Evolutionary conservation across 2,329 filamentous ascomycete species (phyloP), one percentile per base, ranked within the genome.

Genomic region (Fusarium clavum): DNA sequence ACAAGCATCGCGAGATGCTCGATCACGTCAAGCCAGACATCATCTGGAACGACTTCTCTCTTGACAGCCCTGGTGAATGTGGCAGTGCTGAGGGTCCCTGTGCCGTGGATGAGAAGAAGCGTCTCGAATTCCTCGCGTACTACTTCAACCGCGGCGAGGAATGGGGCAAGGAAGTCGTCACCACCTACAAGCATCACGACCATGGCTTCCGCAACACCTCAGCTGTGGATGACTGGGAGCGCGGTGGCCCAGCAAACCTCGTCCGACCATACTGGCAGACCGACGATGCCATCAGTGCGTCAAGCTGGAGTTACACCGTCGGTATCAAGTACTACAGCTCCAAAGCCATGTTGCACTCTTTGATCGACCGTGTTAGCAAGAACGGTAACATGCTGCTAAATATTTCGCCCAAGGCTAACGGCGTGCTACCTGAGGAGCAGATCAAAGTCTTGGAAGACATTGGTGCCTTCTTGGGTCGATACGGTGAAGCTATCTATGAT

Each of bases 261-360:
- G 63, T 55, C 0, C 61, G 61, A 0, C 61, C 61, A 3, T 64
- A 64, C 14, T 64, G 60, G 61, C 16, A 64, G 30, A 64, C 61
- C 1, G 61, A 64, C 2, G 61, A 64, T 1, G 61, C 61, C 1
- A 58, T 64, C 25, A 64, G 61, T 8, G 60, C 60, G 16, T 64
- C 61, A 0, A 64, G 61, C 25, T 64, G 61, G 61, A 64, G 60
- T 12, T 64, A 64, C 8, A 64, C 61, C 1, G 45, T 49, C 0
- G 61, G 61, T 1, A 64, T 64, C n/a, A 58, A 64, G 11, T 64
- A 64, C 16, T 64, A 64, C 16, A 58, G 51, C 11, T 64, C 60
- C 2, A 64, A 64, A 6, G 51, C 61, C 30, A 64, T 64, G 61
- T 30, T 64, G 0, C 60, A 64, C 25, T 64, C 61, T 4, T 18